A percentile compares a stretch with the other conserved stretches of the same genome.
Conservation (phyloP, 306 rosid species). For the Carpinus fangiana region DNA sequence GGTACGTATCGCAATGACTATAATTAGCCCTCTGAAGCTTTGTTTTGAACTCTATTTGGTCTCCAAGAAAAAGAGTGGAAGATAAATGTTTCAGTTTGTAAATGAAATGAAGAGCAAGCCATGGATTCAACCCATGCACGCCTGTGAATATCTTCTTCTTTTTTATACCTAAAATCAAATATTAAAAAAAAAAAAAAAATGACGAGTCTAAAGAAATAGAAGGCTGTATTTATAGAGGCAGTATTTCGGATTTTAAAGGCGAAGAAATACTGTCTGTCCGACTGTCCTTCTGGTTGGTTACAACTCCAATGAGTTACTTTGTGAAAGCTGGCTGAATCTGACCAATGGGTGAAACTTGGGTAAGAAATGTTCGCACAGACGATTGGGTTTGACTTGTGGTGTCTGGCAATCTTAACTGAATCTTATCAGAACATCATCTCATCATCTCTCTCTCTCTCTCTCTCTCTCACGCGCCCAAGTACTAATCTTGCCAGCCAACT, state of each 20-base stretch:
- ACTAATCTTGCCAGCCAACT: background rate
- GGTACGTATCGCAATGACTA: conserved; percentile 43
- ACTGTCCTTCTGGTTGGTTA: background rate
- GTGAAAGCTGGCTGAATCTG: background rate
- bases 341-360: background rate
- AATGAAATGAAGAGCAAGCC: background rate
- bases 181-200: background rate
- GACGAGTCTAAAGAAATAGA: background rate
- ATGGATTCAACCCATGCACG: no score
- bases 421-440: background rate
- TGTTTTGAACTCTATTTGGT: background rate
- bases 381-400: background rate
- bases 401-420: background rate
- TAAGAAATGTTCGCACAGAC: background rate
- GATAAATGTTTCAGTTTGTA: background rate
- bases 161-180: background rate
- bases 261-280: no score
- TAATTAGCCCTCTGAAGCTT: background rate
- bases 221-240: background rate
- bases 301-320: background rate
- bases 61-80: background rate
- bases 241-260: background rate
- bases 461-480: background rate
- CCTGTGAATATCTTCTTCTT: no score
- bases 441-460: background rate